Percentiles rank a stretch among this genome's conserved stretches.
Evolutionary conservation across 306 rosid genomes (phyloP).

Genomic region (Rubus parviflorus): DNA sequence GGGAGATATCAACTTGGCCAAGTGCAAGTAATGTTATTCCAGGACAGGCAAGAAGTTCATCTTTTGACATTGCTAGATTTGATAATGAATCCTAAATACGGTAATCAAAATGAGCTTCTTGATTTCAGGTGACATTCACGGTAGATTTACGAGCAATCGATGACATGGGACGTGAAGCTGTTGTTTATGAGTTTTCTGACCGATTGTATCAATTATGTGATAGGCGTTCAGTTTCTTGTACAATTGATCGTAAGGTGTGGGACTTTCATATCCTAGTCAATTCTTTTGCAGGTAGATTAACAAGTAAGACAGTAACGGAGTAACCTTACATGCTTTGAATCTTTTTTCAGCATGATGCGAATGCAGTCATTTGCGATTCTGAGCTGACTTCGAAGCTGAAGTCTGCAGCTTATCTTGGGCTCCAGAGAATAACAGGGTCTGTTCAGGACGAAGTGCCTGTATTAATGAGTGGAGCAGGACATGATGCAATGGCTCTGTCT

Average conservation of each 20-base stretch:
- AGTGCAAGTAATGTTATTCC: slow-evolving; percentile 99
- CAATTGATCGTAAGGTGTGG: slow-evolving; percentile 75
- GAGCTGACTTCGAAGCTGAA: slow-evolving; percentile 72
- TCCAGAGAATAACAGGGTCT: slow-evolving; percentile 66
- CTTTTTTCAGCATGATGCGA: slow-evolving; percentile 75
- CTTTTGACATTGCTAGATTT: slow-evolving; percentile 21
- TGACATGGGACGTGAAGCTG: slow-evolving; percentile 86
- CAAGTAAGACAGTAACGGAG: background rate
- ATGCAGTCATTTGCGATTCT: slow-evolving; percentile 79
- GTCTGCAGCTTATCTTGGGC: slow-evolving; percentile 66
- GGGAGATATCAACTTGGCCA: slow-evolving; percentile 98
- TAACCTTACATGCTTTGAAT: slow-evolving; percentile 1
- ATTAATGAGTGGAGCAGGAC: slow-evolving; percentile 96
- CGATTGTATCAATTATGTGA: slow-evolving; percentile 74
- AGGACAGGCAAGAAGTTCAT: slow-evolving; percentile 81
- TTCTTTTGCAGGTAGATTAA: slow-evolving; percentile 7
- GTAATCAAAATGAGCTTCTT: background rate
- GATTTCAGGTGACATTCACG: slow-evolving; percentile 75
- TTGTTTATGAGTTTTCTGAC: slow-evolving; percentile 67
- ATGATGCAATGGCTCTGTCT: slow-evolving; percentile 95
- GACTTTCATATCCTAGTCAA: slow-evolving; percentile 5
- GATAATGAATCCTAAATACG: slow-evolving; percentile 21
- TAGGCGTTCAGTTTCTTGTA: slow-evolving; percentile 80
- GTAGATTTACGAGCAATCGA: slow-evolving; percentile 88
- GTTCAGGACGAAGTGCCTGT: slow-evolving; percentile 68